Evolutionary conservation across 768 basidiomycete species (phyloP).

Genomic region (Naganishia kalamii): DNA sequence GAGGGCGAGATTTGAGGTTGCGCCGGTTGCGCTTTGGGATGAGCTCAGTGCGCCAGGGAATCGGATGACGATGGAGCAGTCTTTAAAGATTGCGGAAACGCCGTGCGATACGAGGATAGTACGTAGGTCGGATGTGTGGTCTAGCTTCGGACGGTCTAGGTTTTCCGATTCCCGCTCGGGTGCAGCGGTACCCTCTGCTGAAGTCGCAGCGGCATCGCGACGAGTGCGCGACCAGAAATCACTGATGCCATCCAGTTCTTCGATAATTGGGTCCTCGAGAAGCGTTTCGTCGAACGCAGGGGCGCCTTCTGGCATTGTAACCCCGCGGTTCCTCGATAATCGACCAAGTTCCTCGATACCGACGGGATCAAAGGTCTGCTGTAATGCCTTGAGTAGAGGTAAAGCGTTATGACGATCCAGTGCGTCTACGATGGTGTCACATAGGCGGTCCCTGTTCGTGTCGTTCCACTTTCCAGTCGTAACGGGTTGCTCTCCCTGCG

Average conservation of each 20-base stretch:
- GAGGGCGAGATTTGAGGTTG: conserved; percentile 12
- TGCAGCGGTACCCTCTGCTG: not conserved
- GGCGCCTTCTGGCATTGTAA: not conserved
- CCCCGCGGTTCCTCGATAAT: conserved; percentile 29
- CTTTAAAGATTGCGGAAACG: conserved; percentile 88
- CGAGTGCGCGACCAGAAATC: not conserved
- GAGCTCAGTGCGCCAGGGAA: conserved; percentile 20
- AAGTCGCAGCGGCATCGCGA: not conserved
- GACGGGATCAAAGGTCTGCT: conserved; percentile 69
- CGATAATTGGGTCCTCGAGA: not conserved
- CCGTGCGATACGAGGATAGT: conserved; percentile 54
- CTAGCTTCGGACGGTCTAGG: not conserved
- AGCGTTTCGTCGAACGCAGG: not conserved
- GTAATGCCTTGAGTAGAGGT: conserved; percentile 55
- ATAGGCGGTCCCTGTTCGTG: not conserved
- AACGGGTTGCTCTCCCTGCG: too few species aligned
- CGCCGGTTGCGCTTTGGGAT: not conserved
- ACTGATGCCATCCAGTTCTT: not conserved
- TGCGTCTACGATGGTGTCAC: conserved; percentile 51
- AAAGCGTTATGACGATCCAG: conserved; percentile 57
- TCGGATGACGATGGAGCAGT: conserved; percentile 71
- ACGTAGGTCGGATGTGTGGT: not conserved
- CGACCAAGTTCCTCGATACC: conserved; percentile 72
- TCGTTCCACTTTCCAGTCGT: not conserved
- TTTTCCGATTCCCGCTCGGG: not conserved